Evolutionary conservation across 208 protist genomes (phyloP), one percentile per base, ranked within the genome.

Genomic region (Acanthamoeba divionensis): DNA sequence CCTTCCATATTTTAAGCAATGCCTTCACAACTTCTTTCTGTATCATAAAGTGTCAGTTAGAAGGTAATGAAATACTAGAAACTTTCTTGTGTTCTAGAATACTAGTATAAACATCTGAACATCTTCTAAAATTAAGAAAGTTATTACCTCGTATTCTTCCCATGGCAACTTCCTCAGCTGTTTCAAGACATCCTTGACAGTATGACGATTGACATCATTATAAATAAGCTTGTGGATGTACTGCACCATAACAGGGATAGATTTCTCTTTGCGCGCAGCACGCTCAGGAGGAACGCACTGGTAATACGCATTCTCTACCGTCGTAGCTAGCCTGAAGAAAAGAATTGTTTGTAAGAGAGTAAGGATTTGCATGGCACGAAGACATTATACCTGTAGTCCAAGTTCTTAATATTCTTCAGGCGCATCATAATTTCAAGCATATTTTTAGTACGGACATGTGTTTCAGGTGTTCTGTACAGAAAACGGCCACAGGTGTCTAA

Each of bases 401-500:
- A 45, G 36, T 90, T 92, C 50, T 94, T 92, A n/a, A 71, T 83
- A n/a, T 80, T 79, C 77, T 94, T 94, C 4, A 93, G 45, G 33
- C 93, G 80, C 75, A 92, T 90, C 93, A 94, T 94, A 55, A 67
- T 91, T 41, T 94, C 91, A 63, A 93, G 45, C 92, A 95, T 91
- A 24, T 93, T 90, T 67, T 93, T 93, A 0, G 92, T 82, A 3
- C 80, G 9, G 1, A 93, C 54, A 60, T 95, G 93, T 8, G 93
- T 92, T 0, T 95, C 89, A 2, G 85, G n/a, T 1, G 33, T 73
- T 44, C 62, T 79, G 41, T 95, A 96, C 12, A 96, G 63, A 80
- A 90, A 96, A 44, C 94, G 50, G 24, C 95, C 95, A 88, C 92
- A 94, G 3, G 41, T 52, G 48, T 96, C 95, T n/a, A 96, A 26